Conservation (phyloP, 1,284 basidiomycete genomes). For the Ustilago shanxiensis region DNA sequence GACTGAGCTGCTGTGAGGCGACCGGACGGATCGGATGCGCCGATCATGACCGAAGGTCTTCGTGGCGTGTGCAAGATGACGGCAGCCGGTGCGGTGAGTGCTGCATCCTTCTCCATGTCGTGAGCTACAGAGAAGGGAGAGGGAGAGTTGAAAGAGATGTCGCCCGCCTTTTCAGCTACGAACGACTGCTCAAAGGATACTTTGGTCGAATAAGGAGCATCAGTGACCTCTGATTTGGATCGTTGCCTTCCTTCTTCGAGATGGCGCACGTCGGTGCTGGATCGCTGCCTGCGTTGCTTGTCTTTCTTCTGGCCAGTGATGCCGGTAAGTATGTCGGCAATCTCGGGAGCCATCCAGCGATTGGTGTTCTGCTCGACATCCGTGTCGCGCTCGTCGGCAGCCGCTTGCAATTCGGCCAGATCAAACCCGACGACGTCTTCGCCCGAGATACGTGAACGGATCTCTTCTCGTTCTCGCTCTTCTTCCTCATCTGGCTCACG, state of each 20-base stretch:
- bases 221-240: slow-evolving; percentile 19
- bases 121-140: not conserved
- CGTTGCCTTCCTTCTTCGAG: slow-evolving; percentile 27
- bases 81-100: slow-evolving; percentile 26
- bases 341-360: slow-evolving; percentile 56
- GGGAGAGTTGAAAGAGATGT: slow-evolving; percentile 8
- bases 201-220: slow-evolving; percentile 16
- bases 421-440: slow-evolving; percentile 43
- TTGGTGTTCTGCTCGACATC: slow-evolving; percentile 36
- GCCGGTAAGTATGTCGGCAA: slow-evolving; percentile 42
- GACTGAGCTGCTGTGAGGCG: slow-evolving; percentile 11
- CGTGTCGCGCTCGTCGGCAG: slow-evolving; percentile 27
- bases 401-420: slow-evolving; percentile 44
- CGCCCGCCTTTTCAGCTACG: slow-evolving; percentile 6
- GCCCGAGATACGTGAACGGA: slow-evolving; percentile 48
- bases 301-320: slow-evolving; percentile 43
- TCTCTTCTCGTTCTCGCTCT: slow-evolving; percentile 47
- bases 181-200: slow-evolving; percentile 20
- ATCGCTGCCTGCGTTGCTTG: slow-evolving; percentile 25
- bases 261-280: slow-evolving; percentile 14
- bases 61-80: slow-evolving; percentile 40
- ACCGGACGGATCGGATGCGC: slow-evolving; percentile 10
- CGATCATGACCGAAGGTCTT: slow-evolving; percentile 3
- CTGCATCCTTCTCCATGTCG: slow-evolving; percentile 25
- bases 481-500: slow-evolving; percentile 55